Conservation (phyloP, 73 alveolate genomes). For the Effrenium voratum region DNA sequence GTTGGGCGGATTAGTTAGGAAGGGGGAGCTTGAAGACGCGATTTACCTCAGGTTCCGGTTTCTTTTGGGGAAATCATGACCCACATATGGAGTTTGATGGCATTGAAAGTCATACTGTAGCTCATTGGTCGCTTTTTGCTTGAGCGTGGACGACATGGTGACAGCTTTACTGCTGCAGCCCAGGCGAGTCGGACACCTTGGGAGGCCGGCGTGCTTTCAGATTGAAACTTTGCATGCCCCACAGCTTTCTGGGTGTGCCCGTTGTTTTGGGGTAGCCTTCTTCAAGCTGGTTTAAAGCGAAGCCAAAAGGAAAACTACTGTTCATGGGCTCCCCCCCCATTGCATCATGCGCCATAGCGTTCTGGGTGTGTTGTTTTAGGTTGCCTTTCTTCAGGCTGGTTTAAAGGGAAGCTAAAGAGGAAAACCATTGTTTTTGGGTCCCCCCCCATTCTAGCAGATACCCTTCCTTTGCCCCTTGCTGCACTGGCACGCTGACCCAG, state of each 20-base stretch:
- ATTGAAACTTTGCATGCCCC: too few species aligned
- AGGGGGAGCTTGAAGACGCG: neutral
- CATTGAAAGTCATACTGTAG: neutral
- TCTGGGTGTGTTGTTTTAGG: neutral
- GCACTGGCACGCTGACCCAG: neutral
- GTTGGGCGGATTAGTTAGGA: too few species aligned
- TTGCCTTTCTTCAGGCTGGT: neutral
- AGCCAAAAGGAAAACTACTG: too few species aligned
- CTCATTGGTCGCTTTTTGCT: neutral
- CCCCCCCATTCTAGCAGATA: too few species aligned
- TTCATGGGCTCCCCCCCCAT: too few species aligned
- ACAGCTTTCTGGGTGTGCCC: too few species aligned
- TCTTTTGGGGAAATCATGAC: neutral
- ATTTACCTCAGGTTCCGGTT: neutral
- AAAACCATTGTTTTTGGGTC: too few species aligned
- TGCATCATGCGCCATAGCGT: neutral
- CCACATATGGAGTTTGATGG: neutral
- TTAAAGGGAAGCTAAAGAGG: neutral
- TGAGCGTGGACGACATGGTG: neutral
- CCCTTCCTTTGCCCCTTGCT: neutral
- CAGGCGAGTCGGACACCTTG: slow-evolving; percentile 50
- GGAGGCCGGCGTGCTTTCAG: slow-evolving; percentile 77
- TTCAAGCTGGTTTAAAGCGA: too few species aligned
- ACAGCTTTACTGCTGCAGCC: neutral
- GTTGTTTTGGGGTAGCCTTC: too few species aligned